These are phyloP conservation scores for Pinus albicaulis DNA, from an alignment of 75 land plant species.

Conservation along the genomic window DNA sequence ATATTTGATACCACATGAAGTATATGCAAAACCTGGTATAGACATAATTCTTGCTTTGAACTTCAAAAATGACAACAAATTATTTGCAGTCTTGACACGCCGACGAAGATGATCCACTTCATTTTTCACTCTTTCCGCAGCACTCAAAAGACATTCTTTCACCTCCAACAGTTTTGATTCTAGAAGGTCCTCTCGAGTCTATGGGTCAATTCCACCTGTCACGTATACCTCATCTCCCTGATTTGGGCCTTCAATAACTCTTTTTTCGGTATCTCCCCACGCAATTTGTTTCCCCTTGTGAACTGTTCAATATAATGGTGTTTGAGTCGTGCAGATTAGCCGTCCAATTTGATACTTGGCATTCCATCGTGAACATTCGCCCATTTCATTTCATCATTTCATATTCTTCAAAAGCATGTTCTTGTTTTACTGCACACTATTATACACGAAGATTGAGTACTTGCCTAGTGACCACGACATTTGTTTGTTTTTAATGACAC, in stretches of 20 bases:
- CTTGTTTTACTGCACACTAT: too few species aligned
- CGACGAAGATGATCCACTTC: conserved; percentile 63
- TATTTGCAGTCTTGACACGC: conserved; percentile 58
- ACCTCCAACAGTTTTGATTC: conserved; percentile 55
- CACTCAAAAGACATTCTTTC: conserved; percentile 26
- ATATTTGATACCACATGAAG: conserved; percentile 68
- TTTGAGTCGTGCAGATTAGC: too few species aligned
- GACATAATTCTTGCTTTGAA: conserved; percentile 70
- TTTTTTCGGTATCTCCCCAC: neutral
- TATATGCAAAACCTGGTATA: conserved; percentile 60
- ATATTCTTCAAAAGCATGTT: too few species aligned
- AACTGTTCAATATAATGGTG: neutral
- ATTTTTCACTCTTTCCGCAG: conserved; percentile 42
- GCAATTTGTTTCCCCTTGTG: neutral
- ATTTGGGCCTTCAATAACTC: conserved; percentile 32
- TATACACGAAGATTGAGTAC: too few species aligned
- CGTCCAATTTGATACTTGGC: too few species aligned
- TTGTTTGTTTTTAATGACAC: too few species aligned
- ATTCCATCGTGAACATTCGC: too few species aligned
- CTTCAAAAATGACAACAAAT: conserved; percentile 62
- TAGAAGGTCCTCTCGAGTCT: conserved; percentile 44
- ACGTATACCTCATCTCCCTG: conserved; percentile 22
- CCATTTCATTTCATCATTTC: too few species aligned
- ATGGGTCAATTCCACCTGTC: conserved; percentile 50
- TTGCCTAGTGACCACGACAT: too few species aligned